Evolutionary conservation across 1,139 yeast genomes (phyloP).

Genomic region (Candida sp.): DNA sequence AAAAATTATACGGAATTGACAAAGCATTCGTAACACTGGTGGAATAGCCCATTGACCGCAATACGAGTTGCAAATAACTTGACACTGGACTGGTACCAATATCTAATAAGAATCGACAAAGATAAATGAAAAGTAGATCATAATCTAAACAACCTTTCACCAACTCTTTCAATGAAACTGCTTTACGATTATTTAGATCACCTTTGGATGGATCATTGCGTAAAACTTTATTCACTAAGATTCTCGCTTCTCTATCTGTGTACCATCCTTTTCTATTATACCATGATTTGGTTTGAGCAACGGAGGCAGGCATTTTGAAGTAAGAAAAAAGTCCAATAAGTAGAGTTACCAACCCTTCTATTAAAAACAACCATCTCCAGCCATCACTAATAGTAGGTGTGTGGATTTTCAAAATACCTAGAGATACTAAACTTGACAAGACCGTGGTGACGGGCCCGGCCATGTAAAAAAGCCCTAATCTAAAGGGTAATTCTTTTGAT

Average conservation of each 20-base stretch:
- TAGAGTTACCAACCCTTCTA: slow-evolving; percentile 31
- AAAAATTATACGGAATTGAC: slow-evolving; percentile 38
- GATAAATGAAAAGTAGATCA: slow-evolving; percentile 25
- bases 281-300: slow-evolving; percentile 36
- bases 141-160: slow-evolving; percentile 44
- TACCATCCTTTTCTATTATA: slow-evolving; percentile 41
- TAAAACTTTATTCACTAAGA: slow-evolving; percentile 40
- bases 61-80: slow-evolving; percentile 44
- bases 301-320: slow-evolving; percentile 34
- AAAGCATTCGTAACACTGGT: slow-evolving; percentile 46
- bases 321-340: slow-evolving; percentile 24
- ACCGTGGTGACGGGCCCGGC: slow-evolving; percentile 18
- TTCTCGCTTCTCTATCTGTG: slow-evolving; percentile 32
- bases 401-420: slow-evolving; percentile 9
- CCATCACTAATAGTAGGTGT: slow-evolving; percentile 10
- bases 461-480: slow-evolving; percentile 20
- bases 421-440: slow-evolving; percentile 15
- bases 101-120: slow-evolving; percentile 1
- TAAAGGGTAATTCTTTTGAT: slow-evolving; percentile 21
- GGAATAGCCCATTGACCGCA: slow-evolving; percentile 47
- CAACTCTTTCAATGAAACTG: slow-evolving; percentile 38
- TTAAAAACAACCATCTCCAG: slow-evolving; percentile 37
- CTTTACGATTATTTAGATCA: slow-evolving; percentile 64
- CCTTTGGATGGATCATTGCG: slow-evolving; percentile 71
- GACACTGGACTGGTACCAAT: slow-evolving; percentile 27